phyloP scores from a whole-genome alignment of 2,329 filamentous ascomycete genomes.

The Trichoderma breve region DNA sequence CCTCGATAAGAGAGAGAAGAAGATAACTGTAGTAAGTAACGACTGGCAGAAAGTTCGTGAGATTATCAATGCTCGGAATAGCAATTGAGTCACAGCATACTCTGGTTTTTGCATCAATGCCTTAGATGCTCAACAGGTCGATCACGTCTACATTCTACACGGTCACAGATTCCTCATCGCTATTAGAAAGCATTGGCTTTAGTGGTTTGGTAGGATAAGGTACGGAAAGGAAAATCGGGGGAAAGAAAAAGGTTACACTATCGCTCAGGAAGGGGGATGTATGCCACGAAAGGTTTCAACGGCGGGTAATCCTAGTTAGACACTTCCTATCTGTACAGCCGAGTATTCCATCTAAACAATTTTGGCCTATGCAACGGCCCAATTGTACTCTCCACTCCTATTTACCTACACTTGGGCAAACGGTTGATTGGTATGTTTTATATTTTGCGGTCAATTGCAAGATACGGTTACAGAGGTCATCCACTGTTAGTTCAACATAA shows the following conservation, averaged over 20 bases:
- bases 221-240: neutral
- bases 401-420: neutral
- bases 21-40: constrained; percentile 67
- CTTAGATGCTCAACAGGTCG: neutral
- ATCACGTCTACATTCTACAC: neutral
- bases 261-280: neutral
- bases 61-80: constrained; percentile 71
- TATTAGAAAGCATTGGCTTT: neutral
- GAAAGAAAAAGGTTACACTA: neutral
- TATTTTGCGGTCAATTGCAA: neutral
- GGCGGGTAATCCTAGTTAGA: neutral
- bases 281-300: neutral
- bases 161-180: neutral
- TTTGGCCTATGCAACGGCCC: neutral
- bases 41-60: constrained; percentile 73
- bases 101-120: neutral
- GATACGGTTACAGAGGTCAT: neutral
- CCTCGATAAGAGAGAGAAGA: constrained; percentile 70
- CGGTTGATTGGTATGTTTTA: neutral
- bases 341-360: neutral
- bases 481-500: neutral
- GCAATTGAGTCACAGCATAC: constrained; percentile 54
- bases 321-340: neutral
- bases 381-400: neutral
- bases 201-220: neutral